These are phyloP conservation scores for Pseudogymnoascus sp. DNA, from an alignment of 2,329 filamentous ascomycete genomes.

Conservation along the genomic window DNA sequence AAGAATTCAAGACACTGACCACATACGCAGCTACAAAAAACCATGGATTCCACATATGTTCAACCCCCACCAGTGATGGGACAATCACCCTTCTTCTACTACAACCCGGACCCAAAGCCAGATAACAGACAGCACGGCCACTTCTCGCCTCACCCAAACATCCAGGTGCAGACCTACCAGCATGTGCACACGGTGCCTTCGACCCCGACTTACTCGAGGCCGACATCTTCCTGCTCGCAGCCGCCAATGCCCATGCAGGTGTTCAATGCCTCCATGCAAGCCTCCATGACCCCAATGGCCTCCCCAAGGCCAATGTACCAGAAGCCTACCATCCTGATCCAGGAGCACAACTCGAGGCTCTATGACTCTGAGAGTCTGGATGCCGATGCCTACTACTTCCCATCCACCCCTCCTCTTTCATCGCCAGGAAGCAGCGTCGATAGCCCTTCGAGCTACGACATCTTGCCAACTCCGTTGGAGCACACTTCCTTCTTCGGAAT, in stretches of 20 bases:
- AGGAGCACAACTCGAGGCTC: conserved; percentile 46
- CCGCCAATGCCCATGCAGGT: conserved; percentile 30
- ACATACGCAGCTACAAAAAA: conserved; percentile 11
- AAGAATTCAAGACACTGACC: conserved; percentile 20
- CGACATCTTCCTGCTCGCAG: conserved; percentile 57
- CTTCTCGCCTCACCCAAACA: conserved; percentile 55
- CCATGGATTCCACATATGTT: conserved; percentile 26
- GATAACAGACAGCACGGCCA: conserved; percentile 68
- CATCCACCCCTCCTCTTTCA: conserved; percentile 80
- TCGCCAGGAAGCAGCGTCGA: conserved; percentile 76
- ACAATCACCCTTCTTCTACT: conserved; percentile 79
- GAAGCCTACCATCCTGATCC: conserved; percentile 64
- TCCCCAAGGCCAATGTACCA: conserved; percentile 65
- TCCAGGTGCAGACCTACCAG: conserved; percentile 42
- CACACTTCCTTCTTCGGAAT: conserved; percentile 70
- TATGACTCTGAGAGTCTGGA: conserved; percentile 68
- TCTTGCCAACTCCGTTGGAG: conserved; percentile 67
- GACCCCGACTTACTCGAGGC: conserved; percentile 56
- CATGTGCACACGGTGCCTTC: conserved; percentile 50
- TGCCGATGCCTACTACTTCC: conserved; percentile 58
- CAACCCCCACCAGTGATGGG: conserved; percentile 47
- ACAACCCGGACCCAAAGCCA: conserved; percentile 65
- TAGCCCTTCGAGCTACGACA: conserved; percentile 71
- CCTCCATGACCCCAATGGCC: conserved; percentile 59
- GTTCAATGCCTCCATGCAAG: conserved; percentile 24